Evolutionary conservation across 108 stramenopile genomes (phyloP), one percentile per base, ranked within the genome.

Genomic region (Epithemia pelagica): DNA sequence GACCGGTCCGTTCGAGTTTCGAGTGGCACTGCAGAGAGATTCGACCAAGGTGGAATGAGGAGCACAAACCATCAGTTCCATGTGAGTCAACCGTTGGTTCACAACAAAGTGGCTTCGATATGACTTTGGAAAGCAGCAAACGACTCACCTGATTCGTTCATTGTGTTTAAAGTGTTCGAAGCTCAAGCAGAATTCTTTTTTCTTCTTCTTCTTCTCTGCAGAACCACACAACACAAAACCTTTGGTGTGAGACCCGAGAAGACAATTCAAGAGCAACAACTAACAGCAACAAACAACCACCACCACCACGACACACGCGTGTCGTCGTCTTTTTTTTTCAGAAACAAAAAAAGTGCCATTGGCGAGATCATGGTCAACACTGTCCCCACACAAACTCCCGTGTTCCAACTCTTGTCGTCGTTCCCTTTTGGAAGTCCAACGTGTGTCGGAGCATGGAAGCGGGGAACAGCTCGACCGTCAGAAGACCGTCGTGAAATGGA

Each of bases 61-160:
- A n/a, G n/a, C n/a, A n/a, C n/a, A 46, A 46, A 46, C 37, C 37
- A 46, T 46, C 37, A 46, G 37, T n/a, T n/a, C n/a, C n/a, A n/a
- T n/a, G n/a, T n/a, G n/a, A n/a, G n/a, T n/a, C n/a, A n/a, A n/a
- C n/a, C n/a, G n/a, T n/a, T n/a, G n/a, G n/a, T n/a, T n/a, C n/a
- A n/a, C n/a, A n/a, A n/a, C n/a, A n/a, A n/a, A n/a, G n/a, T n/a
- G n/a, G n/a, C n/a, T n/a, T n/a, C n/a, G n/a, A n/a, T n/a, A n/a
- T n/a, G n/a, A n/a, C n/a, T n/a, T n/a, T n/a, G n/a, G n/a, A n/a
- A n/a, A n/a, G n/a, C n/a, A n/a, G n/a, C n/a, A n/a, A n/a, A n/a
- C n/a, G n/a, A n/a, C n/a, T n/a, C n/a, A n/a, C n/a, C n/a, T n/a
- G n/a, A n/a, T n/a, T n/a, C n/a, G n/a, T n/a, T n/a, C n/a, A n/a